Evolutionary conservation across 1,284 basidiomycete genomes (phyloP).

Genomic region (Trametes sp.): DNA sequence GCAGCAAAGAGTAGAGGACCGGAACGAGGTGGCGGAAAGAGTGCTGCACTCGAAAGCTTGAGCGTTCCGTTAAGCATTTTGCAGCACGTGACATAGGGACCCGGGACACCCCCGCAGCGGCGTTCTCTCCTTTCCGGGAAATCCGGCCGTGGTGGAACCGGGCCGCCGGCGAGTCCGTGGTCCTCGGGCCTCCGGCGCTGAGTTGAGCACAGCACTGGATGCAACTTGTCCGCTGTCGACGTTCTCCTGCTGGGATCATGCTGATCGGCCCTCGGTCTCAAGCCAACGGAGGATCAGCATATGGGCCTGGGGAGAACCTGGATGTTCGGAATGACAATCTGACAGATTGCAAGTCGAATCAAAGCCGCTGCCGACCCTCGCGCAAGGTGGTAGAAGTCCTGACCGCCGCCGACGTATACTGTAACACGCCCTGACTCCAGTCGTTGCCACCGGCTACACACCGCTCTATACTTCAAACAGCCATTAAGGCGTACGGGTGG

Average conservation of each 20-base stretch:
- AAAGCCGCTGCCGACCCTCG: not conserved
- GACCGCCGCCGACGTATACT: not conserved
- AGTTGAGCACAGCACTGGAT: not conserved
- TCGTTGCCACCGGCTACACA: not conserved
- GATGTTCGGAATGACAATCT: not conserved
- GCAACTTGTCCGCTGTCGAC: not conserved
- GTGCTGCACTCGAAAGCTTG: not conserved
- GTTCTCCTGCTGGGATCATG: slow-evolving; percentile 2
- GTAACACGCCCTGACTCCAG: not conserved
- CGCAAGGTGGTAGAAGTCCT: not conserved
- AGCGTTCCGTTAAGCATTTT: slow-evolving; percentile 5
- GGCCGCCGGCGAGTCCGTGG: not conserved
- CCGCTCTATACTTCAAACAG: slow-evolving; percentile 13
- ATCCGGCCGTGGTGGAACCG: not conserved
- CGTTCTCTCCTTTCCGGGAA: not conserved
- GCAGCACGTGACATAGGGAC: slow-evolving; percentile 7
- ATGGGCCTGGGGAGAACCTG: not conserved
- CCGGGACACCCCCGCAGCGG: not conserved
- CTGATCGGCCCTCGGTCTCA: slow-evolving; percentile 1
- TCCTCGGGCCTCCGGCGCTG: not conserved
- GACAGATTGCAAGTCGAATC: not conserved
- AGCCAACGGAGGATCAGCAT: not conserved
- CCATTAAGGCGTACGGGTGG: slow-evolving; percentile 1
- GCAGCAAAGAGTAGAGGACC: not conserved
- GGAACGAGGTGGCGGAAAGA: not conserved